Base-by-base conservation (phyloP, 2,329 filamentous ascomycete species). In the Coniochaeta prunicola region DNA sequence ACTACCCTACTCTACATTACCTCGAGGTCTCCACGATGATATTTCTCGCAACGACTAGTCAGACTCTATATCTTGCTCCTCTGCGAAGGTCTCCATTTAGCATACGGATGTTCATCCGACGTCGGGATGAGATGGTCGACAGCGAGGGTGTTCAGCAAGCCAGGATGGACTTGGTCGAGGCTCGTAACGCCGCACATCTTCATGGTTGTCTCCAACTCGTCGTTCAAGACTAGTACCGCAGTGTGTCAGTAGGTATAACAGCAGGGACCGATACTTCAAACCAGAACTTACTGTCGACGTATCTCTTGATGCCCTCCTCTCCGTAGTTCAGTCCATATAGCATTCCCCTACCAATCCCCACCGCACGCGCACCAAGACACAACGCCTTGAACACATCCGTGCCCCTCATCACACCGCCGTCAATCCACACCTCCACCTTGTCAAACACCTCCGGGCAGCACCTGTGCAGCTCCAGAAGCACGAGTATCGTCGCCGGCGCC, bases 311-410 rank as follows among this genome's bases (percentile, higher is more conserved):
- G 60, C 85, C 77, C 62, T 86, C 77, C 60, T 76, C 76, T 1
- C 86, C 86, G 64, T 88, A 89, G 17, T 79, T 81, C 60, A 87
- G 65, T 1, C 80, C 80, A 64, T 80, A 88, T 45, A 88, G 63
- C 58, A 86, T 82, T 0, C 82, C 82, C 19, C 86, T 73, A 0
- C 86, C 87, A 10, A 90, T 72, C 0, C 85, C 85, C 0, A 86
- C 86, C 0, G 82, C 85, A 57, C 74, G 85, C 0, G 85, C 86
- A 0, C 87, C 87, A 0, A 89, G 71, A 57, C 84, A 86, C 12
- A 89, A 66, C 0, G 84, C 85, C 68, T 89, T 89, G 64, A 90
- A 77, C 3, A 89, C 81, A 65, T 90, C 86, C 0, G 84, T 83
- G 0, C 87, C 87, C 19, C 85, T 74, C n/a, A 79, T 77, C 31